These are phyloP conservation scores for Botrytis elliptica DNA, from an alignment of 2,329 filamentous ascomycete genomes.

Conservation along the genomic window DNA sequence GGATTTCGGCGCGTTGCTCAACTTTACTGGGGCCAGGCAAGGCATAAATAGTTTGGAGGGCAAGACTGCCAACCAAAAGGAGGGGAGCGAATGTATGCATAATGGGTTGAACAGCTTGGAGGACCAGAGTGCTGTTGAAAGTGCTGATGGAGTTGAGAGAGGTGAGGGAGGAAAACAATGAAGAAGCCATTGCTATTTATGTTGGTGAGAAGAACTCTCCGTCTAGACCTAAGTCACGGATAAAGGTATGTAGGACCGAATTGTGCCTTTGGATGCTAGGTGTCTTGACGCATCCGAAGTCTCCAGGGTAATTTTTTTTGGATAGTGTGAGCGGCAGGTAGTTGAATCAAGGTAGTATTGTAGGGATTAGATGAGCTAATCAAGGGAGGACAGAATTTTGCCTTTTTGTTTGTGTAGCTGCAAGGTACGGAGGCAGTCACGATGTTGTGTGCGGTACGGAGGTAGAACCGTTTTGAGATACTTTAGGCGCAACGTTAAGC, in stretches of 20 bases:
- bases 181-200: conserved; percentile 34
- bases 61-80: conserved; percentile 51
- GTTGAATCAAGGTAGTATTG: background rate
- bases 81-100: conserved; percentile 53
- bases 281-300: background rate
- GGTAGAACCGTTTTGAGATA: conserved; percentile 3
- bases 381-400: background rate
- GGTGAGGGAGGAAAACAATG: conserved; percentile 25
- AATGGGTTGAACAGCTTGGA: conserved; percentile 39
- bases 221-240: background rate
- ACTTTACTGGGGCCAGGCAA: conserved; percentile 42
- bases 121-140: conserved; percentile 28
- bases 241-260: conserved; percentile 24
- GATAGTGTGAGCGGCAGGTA: background rate
- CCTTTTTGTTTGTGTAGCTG: background rate
- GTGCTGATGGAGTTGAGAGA: conserved; percentile 29
- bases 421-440: conserved; percentile 23
- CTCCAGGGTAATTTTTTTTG: background rate
- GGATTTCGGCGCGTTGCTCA: conserved; percentile 39
- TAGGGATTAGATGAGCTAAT: background rate
- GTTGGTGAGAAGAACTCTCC: conserved; percentile 19
- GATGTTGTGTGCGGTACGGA: conserved; percentile 2
- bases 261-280: conserved; percentile 20
- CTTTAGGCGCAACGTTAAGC: background rate
- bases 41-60: conserved; percentile 52